Base-by-base conservation (phyloP, 495 filamentous ascomycete species). In the Hypoxylon fragiforme region DNA sequence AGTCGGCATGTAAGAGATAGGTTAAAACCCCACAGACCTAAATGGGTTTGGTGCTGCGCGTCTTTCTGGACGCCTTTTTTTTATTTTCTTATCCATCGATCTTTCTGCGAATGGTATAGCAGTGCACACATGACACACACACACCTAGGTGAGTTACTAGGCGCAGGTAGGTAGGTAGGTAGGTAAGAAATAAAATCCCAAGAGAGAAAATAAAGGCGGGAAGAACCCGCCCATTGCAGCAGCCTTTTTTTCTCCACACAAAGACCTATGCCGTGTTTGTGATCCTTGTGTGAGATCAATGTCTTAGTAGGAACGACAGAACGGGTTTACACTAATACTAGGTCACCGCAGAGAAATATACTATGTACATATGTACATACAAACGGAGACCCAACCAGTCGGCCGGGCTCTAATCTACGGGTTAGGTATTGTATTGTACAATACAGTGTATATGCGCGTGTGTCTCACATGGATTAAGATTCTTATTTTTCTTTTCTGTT, bases 391-490 rank as follows among this genome's bases (percentile, higher is more conserved):
- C n/a, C n/a, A n/a, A n/a, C 44, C 44, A 19, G 28, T 43, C 36
- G 21, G 19, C 41, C 44, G 43, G 31, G 39, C 19, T 44, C 50
- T n/a, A n/a, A n/a, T n/a, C n/a, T 50, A 50, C 44, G 44, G 56
- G 36, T 4, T 28, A 28, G 44, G n/a, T n/a, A n/a, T n/a, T n/a
- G n/a, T n/a, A n/a, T n/a, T n/a, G n/a, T n/a, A n/a, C n/a, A n/a
- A n/a, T n/a, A n/a, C n/a, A n/a, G n/a, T n/a, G n/a, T n/a, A n/a
- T n/a, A n/a, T n/a, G n/a, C n/a, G n/a, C n/a, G n/a, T 37, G 46
- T 61, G 57, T 61, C 58, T 57, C 52, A 50, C 52, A 52, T 62
- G 39, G 30, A 2, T 19, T n/a, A n/a, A n/a, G n/a, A n/a, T n/a
- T n/a, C n/a, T n/a, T n/a, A n/a, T n/a, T n/a, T n/a, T 20, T 11